Conservation (phyloP, 2,329 filamentous ascomycete species). For the Epichloe baconii region DNA sequence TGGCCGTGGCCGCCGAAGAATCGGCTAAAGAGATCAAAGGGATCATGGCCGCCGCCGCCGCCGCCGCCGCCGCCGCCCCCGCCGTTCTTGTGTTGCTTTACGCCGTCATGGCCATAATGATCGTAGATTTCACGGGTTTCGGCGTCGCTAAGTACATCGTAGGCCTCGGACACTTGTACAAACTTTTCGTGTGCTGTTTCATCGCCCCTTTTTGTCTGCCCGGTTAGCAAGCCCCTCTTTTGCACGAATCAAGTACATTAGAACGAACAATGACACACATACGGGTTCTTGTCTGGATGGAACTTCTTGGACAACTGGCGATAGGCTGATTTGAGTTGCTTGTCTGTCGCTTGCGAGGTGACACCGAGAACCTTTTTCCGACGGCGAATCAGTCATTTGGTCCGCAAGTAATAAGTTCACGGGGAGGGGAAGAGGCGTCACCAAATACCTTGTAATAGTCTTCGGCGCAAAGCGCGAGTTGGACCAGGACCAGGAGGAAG, state of each 20-base stretch:
- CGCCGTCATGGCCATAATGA: constrained; percentile 80
- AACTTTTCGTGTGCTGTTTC: constrained; percentile 77
- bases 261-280: constrained; percentile 23
- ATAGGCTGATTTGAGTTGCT: constrained; percentile 89
- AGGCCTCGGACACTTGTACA: constrained; percentile 86
- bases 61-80: constrained; percentile 35
- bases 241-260: background rate
- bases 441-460: constrained; percentile 64
- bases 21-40: constrained; percentile 89
- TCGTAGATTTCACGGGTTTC: constrained; percentile 85
- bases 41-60: constrained; percentile 56
- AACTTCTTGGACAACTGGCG: constrained; percentile 85
- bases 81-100: constrained; percentile 68
- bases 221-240: constrained; percentile 1
- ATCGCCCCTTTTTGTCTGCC: constrained; percentile 47
- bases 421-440: background rate
- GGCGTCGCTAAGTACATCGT: constrained; percentile 74
- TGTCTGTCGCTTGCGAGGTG: constrained; percentile 64
- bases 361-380: constrained; percentile 58
- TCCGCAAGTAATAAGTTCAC: background rate
- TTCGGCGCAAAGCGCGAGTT: constrained; percentile 45
- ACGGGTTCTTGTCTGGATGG: constrained; percentile 98
- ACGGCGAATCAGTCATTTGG: background rate
- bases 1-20: constrained; percentile 92
- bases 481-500: constrained; percentile 38